Conservation (phyloP, 2,329 filamentous ascomycete species). For the Aspergillus persii region DNA sequence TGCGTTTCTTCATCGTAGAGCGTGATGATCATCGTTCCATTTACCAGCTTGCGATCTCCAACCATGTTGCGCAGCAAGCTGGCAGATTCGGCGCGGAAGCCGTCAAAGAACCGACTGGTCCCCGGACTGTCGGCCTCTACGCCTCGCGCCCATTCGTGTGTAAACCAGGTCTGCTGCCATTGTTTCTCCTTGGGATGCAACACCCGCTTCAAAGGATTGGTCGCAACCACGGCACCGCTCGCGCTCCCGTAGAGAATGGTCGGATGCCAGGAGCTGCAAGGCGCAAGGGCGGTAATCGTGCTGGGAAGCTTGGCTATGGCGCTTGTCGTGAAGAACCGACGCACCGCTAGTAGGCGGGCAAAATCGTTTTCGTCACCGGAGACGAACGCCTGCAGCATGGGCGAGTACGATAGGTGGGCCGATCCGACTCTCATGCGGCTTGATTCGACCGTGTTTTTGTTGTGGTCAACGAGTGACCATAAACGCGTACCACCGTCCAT, state of each 20-base stretch:
- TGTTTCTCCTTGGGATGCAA: slow-evolving; percentile 50
- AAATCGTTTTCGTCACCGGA: slow-evolving; percentile 56
- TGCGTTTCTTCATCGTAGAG: slow-evolving; percentile 64
- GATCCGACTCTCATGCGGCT: slow-evolving; percentile 52
- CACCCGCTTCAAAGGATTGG: slow-evolving; percentile 53
- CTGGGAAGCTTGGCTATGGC: slow-evolving; percentile 49
- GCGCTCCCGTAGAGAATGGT: slow-evolving; percentile 53
- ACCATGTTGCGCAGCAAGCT: slow-evolving; percentile 31
- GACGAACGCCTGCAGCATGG: slow-evolving; percentile 54
- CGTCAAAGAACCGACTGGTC: slow-evolving; percentile 45
- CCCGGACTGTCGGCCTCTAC: slow-evolving; percentile 29
- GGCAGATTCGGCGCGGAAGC: slow-evolving; percentile 41
- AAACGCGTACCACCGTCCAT: slow-evolving; percentile 57
- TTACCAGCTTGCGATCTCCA: slow-evolving; percentile 31
- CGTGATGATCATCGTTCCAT: slow-evolving; percentile 36
- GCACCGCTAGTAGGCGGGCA: slow-evolving; percentile 48
- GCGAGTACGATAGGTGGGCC: slow-evolving; percentile 53
- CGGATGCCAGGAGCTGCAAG: slow-evolving; percentile 49
- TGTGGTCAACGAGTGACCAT: slow-evolving; percentile 52
- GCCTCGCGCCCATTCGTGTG: slow-evolving; percentile 53
- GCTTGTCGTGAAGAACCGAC: slow-evolving; percentile 52
- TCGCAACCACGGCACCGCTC: slow-evolving; percentile 51
- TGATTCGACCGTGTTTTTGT: slow-evolving; percentile 44
- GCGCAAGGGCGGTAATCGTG: slow-evolving; percentile 33
- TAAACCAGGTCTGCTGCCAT: slow-evolving; percentile 58